Evolutionary conservation across 352 stramenopile species (phyloP).

Genomic region (Vaucheria bursata): DNA sequence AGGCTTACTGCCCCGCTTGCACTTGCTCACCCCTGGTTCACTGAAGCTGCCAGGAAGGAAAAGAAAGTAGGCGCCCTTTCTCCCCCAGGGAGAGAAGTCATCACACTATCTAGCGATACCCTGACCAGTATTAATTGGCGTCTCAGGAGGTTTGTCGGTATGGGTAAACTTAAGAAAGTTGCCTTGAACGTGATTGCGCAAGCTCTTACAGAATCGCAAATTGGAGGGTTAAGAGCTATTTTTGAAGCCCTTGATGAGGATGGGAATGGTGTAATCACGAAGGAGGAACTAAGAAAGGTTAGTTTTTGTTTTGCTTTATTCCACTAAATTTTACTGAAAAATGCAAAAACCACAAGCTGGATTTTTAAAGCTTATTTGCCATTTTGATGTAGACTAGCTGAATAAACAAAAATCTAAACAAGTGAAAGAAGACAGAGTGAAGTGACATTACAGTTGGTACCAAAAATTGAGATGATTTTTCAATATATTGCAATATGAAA

Average conservation of each 20-base stretch:
- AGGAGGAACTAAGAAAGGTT: conserved; percentile 69
- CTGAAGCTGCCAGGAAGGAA: neutral
- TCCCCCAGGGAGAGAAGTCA: neutral
- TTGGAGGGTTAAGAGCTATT: conserved; percentile 33
- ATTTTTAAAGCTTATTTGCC: too few relatives aligned
- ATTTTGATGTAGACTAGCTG: too few relatives aligned
- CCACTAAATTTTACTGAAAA: too few relatives aligned
- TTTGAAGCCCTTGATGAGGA: conserved; percentile 45
- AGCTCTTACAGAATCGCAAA: conserved; percentile 48
- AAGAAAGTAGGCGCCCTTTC: neutral
- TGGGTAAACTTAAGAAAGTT: conserved; percentile 46
- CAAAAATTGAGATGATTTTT: too few relatives aligned
- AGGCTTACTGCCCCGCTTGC: conserved; percentile 57
- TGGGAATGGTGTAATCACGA: conserved; percentile 65
- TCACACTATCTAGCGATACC: neutral
- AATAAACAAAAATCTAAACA: too few relatives aligned
- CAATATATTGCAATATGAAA: too few relatives aligned
- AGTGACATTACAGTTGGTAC: too few relatives aligned
- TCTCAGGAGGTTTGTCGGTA: conserved; percentile 46
- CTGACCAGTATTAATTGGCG: conserved; percentile 13
- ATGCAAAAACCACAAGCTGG: too few relatives aligned
- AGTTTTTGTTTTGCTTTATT: neutral
- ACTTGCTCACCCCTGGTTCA: conserved; percentile 52
- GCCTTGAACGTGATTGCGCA: conserved; percentile 51
- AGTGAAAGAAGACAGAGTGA: too few relatives aligned